Percentiles rank a stretch among this genome's conserved stretches.
Conservation (phyloP, 75 land plant genomes). For the Picea glauca region DNA sequence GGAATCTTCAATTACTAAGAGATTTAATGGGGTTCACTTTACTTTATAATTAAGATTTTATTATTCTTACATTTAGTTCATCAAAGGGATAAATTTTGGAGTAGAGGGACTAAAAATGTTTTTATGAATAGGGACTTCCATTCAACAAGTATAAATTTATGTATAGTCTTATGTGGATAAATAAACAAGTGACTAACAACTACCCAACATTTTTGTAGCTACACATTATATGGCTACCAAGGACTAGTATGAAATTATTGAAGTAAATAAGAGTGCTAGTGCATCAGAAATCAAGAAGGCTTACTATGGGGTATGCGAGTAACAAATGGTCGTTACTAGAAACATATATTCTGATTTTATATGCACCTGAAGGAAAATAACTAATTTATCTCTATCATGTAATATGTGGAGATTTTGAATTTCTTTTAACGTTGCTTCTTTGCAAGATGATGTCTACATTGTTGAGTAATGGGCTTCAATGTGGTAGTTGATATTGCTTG, state of each 20-base stretch:
- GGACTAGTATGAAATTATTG: constrained; percentile 85
- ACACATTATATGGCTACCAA: constrained; percentile 10
- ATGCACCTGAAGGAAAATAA: no score
- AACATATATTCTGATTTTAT: no score
- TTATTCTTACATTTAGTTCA: neutral
- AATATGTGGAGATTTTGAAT: neutral
- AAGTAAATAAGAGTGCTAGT: constrained; percentile 64
- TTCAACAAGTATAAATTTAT: neutral
- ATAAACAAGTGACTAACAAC: neutral
- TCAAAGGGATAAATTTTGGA: neutral
- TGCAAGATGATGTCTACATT: no score
- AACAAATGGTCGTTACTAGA: no score
- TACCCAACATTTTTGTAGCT: neutral
- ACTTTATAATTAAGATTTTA: no score
- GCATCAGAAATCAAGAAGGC: constrained; percentile 88
- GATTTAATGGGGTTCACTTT: no score
- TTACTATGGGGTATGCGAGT: constrained; percentile 61
- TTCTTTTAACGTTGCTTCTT: neutral
- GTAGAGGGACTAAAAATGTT: neutral
- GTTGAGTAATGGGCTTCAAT: no score
- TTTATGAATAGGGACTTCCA: neutral
- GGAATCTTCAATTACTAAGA: no score
- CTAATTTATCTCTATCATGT: no score
- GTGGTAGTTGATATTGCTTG: no score
- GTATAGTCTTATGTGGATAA: neutral